Evolutionary conservation across 208 protist genomes (phyloP), one percentile per base, ranked within the genome.

Genomic region (Herpetomonas samuelpessoai): DNA sequence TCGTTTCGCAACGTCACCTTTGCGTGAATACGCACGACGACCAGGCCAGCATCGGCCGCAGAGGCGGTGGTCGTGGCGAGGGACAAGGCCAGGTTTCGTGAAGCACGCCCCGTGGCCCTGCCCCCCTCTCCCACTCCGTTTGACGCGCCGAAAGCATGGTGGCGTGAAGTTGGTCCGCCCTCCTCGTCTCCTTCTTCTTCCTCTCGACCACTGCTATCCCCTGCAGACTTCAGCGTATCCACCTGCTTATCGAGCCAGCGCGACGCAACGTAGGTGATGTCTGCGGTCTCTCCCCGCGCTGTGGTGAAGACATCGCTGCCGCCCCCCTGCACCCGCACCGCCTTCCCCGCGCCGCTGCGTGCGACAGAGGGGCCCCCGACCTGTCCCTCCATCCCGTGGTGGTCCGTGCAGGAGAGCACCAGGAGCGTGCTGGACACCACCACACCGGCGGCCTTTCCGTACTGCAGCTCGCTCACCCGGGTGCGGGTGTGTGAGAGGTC

Each of bases 331-430:
- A n/a, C 46, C 7, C 10, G 12, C 6, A 27, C 46, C 46, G 46
- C 46, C 6, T 41, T 41, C 6, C 14, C 35, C 9, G 10, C 12
- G 6, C 46, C 49, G 6, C 21, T 14, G 28, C 22, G 7, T 19
- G 21, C 22, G 9, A 19, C 35, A 7, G 35, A 16, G 10, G 35
- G 35, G 7, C 10, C 35, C 35, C 16, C 35, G 35, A 7, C 35
- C 35, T 7, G 10, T 16, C 35, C 7, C 35, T 16, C 10, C 35
- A 3, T 21, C 28, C 30, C 25, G n/a, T 69, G 38, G 12, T 54
- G 58, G 27, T 81, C 69, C 35, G 59, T 52, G 59, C 74, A 81
- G 41, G 74, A 81, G 47, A 81, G 65, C 24, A 81, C 74, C 2
- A 81, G 65, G 28, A 81, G 74, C 22, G 53, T 27, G 48, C 74